Evolutionary conservation across 805 yeast genomes (phyloP).

Genomic region (Isabelozyma rhagii): DNA sequence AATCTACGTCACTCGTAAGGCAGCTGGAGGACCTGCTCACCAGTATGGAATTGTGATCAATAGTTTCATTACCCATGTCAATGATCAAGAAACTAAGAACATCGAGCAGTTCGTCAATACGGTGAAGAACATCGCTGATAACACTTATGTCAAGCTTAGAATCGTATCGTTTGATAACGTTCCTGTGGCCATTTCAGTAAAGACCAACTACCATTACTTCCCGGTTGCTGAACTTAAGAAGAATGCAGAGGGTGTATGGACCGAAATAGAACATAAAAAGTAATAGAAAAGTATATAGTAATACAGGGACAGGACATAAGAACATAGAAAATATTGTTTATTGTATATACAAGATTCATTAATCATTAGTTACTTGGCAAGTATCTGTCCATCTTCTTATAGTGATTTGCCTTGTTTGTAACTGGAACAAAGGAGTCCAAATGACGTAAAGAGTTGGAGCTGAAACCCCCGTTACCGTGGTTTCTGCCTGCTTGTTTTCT

Average conservation of each 20-base stretch:
- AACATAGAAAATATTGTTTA: too few species aligned
- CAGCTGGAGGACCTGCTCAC: conserved; percentile 81
- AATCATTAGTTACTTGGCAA: conserved; percentile 3
- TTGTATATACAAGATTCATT: neutral
- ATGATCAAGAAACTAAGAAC: conserved; percentile 69
- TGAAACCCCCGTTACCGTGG: conserved; percentile 92
- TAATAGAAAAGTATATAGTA: conserved; percentile 9
- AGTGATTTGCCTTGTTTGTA: conserved; percentile 49
- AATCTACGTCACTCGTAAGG: conserved; percentile 75
- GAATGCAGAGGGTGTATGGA: conserved; percentile 45
- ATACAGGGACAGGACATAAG: neutral
- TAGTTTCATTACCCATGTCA: conserved; percentile 85
- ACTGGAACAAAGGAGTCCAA: conserved; percentile 60
- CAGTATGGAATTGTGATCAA: conserved; percentile 78
- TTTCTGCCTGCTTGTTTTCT: conserved; percentile 73
- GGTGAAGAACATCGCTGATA: conserved; percentile 71
- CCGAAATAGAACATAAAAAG: conserved; percentile 46
- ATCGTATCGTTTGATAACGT: conserved; percentile 81
- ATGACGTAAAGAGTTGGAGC: conserved; percentile 54
- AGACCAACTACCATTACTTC: conserved; percentile 87
- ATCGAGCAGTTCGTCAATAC: conserved; percentile 63
- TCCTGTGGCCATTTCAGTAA: conserved; percentile 80
- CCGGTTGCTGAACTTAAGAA: conserved; percentile 64
- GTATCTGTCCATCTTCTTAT: conserved; percentile 51
- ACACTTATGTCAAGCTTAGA: conserved; percentile 76